phyloP scores from a whole-genome alignment of 2,329 filamentous ascomycete genomes.

The Nigrograna mackinnonii region DNA sequence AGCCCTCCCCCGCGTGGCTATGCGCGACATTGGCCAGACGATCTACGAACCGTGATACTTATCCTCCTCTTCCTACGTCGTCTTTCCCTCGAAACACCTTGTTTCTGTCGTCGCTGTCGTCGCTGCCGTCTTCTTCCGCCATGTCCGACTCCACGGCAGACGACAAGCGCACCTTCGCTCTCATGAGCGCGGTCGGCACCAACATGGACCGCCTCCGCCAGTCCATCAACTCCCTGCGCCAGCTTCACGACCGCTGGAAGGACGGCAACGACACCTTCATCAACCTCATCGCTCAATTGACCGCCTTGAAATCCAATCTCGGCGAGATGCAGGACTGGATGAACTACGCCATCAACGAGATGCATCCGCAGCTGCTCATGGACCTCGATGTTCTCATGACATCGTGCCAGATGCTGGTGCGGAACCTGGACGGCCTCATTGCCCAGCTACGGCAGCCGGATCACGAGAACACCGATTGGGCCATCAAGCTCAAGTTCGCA shows the following conservation, averaged over 20 bases:
- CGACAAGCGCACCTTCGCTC: constrained; percentile 31
- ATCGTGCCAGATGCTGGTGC: constrained; percentile 32
- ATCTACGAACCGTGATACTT: constrained; percentile 8
- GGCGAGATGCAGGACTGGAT: constrained; percentile 40
- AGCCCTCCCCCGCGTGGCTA: constrained; percentile 8
- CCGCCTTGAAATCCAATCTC: constrained; percentile 36
- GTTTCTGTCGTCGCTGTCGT: not conserved
- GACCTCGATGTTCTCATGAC: constrained; percentile 36
- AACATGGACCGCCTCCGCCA: constrained; percentile 36
- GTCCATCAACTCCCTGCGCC: constrained; percentile 33
- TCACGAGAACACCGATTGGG: constrained; percentile 34
- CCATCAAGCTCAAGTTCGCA: constrained; percentile 33
- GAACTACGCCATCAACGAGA: constrained; percentile 33
- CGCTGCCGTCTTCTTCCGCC: constrained; percentile 6
- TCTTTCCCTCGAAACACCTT: not conserved
- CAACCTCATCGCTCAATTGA: constrained; percentile 40
- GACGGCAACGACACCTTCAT: constrained; percentile 33
- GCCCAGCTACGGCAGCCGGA: constrained; percentile 30
- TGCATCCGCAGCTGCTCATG: constrained; percentile 38
- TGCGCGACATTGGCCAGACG: constrained; percentile 18
- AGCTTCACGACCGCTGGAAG: constrained; percentile 38
- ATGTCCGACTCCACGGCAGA: constrained; percentile 26
- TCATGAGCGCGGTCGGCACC: constrained; percentile 28
- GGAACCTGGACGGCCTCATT: constrained; percentile 30
- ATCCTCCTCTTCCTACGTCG: constrained; percentile 1